Base-by-base conservation (phyloP, 2,329 filamentous ascomycete genomes). In the Corniculantispora saksenae region DNA sequence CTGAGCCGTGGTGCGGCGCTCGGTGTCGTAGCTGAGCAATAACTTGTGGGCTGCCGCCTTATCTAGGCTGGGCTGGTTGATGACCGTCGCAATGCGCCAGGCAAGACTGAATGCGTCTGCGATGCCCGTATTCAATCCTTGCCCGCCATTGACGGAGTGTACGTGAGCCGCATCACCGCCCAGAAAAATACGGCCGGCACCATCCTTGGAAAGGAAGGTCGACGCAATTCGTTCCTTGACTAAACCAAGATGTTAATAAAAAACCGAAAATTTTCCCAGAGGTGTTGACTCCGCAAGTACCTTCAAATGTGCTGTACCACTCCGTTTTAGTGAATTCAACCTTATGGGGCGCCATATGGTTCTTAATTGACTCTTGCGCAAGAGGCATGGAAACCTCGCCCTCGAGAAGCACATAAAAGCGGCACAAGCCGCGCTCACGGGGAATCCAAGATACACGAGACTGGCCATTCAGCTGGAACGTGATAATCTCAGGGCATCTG, bases 121-220 rank as follows among this genome's bases (percentile, higher is more conserved):
- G 38, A 87, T 79, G 3, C 85, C 85, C 0, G 84, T 87, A 68
- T 88, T 88, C 69, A 87, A 78, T 0, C 86, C 85, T 67, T 87
- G 84, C 0, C 84, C 85, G 0, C 84, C 85, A 10, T 84, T 83
- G 43, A 84, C 83, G 1, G 79, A 84, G 65, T 86, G 83, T 3
- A 84, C 84, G 63, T 88, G 85, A 0, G 83, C 84, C 0, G 84
- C 84, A 63, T 88, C 86, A 3, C 85, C 85, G 8, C 82, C 83
- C 0, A 87, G 74, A 53, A 86, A 79, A 5, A 83, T 76, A 10
- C 82, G 78, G 3, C 82, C 83, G 5, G 71, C 68, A 10, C 80
- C 79, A 45, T 74, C 70, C 19, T 71, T 74, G 6, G 78, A 79
- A 13, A 80, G 71, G 45, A 81, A 81, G 0, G 74, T 76, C 0